Evolutionary conservation across 2,329 filamentous ascomycete genomes (phyloP).

Genomic region (Capronia americana): DNA sequence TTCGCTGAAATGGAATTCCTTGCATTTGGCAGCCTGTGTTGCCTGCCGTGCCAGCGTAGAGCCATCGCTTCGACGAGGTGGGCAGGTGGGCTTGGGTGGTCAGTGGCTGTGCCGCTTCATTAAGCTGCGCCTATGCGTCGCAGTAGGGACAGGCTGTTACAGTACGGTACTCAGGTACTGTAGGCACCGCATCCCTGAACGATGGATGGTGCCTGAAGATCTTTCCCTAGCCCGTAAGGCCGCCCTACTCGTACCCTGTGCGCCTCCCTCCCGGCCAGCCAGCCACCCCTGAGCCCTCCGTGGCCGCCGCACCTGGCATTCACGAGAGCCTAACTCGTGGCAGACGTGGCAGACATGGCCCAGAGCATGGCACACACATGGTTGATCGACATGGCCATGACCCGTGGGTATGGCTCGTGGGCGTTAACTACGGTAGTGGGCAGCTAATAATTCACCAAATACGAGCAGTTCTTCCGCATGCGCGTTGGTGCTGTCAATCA

Average conservation of each 20-base stretch:
- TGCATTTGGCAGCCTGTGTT: too few relatives aligned
- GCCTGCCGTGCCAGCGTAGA: too few relatives aligned
- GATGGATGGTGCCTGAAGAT: not conserved
- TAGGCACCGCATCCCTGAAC: not conserved
- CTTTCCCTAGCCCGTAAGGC: not conserved
- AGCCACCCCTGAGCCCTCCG: not conserved
- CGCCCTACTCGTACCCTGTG: not conserved
- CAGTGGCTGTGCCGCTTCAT: too few relatives aligned
- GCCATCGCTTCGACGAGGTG: too few relatives aligned
- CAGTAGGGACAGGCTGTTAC: too few relatives aligned
- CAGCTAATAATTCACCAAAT: too few relatives aligned
- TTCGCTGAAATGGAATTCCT: too few relatives aligned
- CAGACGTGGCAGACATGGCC: not conserved
- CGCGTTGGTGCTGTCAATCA: too few relatives aligned
- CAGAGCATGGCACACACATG: not conserved
- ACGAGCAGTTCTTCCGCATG: too few relatives aligned
- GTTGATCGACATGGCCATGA: conserved; percentile 1
- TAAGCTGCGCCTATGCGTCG: too few relatives aligned
- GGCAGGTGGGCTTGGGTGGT: too few relatives aligned
- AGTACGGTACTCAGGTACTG: not conserved
- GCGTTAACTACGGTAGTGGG: too few relatives aligned
- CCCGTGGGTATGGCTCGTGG: not conserved
- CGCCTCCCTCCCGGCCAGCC: not conserved
- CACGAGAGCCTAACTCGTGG: not conserved
- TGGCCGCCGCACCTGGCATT: not conserved